phyloP scores from a whole-genome alignment of 2,329 filamentous ascomycete species.

The Trichoderma sp. region DNA sequence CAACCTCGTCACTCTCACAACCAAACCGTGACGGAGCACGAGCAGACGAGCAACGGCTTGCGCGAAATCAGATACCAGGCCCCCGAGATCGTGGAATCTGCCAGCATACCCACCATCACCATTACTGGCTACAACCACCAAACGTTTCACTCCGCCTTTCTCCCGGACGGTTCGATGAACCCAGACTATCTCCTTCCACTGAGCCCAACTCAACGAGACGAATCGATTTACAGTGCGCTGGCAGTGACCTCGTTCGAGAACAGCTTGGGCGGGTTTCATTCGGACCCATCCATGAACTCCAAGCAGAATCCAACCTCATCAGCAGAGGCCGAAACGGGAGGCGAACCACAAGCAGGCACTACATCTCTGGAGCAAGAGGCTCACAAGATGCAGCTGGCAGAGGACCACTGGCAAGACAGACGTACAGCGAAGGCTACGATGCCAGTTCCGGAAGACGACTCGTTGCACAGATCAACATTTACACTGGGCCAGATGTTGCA shows the following conservation, averaged over 20 bases:
- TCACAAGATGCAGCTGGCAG: neutral
- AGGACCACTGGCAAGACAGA: neutral
- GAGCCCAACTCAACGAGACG: conserved; percentile 14
- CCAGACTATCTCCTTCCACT: neutral
- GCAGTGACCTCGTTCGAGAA: conserved; percentile 24
- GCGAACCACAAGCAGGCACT: conserved; percentile 24
- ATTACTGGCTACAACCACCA: conserved; percentile 56
- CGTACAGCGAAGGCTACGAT: neutral
- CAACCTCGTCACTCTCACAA: neutral
- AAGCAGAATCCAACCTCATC: conserved; percentile 29
- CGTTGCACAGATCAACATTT: conserved; percentile 33
- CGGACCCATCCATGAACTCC: conserved; percentile 29
- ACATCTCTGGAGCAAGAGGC: conserved; percentile 10
- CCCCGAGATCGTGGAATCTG: conserved; percentile 41
- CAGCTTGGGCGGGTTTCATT: conserved; percentile 26
- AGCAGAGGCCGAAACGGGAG: conserved; percentile 5
- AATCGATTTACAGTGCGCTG: conserved; percentile 29
- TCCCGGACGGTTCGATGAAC: neutral
- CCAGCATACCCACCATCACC: conserved; percentile 62
- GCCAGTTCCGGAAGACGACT: conserved; percentile 25
- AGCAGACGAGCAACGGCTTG: conserved; percentile 29
- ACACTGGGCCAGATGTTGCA: conserved; percentile 4
- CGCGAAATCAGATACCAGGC: conserved; percentile 28
- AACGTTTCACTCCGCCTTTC: conserved; percentile 25
- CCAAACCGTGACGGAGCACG: conserved; percentile 16